phyloP scores from a whole-genome alignment of 371 early-diverging fungal genomes.

The Mucor piriformis region DNA sequence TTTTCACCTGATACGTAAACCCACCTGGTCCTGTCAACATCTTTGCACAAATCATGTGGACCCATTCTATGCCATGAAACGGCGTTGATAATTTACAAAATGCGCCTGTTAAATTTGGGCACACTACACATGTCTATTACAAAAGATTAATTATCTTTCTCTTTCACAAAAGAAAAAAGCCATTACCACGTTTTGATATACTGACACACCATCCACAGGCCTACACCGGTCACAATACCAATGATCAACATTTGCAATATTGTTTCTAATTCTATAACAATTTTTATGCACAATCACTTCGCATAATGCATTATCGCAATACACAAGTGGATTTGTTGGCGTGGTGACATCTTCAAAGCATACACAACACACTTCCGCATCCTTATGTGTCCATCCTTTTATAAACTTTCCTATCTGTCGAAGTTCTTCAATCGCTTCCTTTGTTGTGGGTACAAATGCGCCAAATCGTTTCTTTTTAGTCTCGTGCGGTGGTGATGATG shows the following conservation, averaged over 20 bases:
- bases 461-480: not conserved
- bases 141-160: not conserved
- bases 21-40: conserved; percentile 7
- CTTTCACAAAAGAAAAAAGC: not conserved
- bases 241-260: not conserved
- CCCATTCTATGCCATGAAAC: conserved; percentile 37
- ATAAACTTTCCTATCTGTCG: not conserved
- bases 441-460: not conserved
- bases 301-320: conserved; percentile 55
- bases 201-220: conserved; percentile 44
- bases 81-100: conserved; percentile 45
- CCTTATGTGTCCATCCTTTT: not conserved
- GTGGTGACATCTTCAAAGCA: conserved; percentile 49
- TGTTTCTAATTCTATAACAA: conserved; percentile 43
- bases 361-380: conserved; percentile 54
- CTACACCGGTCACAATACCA: conserved; percentile 30
- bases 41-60: conserved; percentile 52
- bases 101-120: conserved; percentile 53
- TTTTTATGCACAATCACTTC: conserved; percentile 54
- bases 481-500: not conserved
- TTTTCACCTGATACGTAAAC: conserved; percentile 18
- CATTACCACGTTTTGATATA: not conserved
- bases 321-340: conserved; percentile 40
- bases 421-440: not conserved
- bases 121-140: conserved; percentile 45